Evolutionary conservation across 345 rosid species (phyloP).

Genomic region (Sisymbrium irio): DNA sequence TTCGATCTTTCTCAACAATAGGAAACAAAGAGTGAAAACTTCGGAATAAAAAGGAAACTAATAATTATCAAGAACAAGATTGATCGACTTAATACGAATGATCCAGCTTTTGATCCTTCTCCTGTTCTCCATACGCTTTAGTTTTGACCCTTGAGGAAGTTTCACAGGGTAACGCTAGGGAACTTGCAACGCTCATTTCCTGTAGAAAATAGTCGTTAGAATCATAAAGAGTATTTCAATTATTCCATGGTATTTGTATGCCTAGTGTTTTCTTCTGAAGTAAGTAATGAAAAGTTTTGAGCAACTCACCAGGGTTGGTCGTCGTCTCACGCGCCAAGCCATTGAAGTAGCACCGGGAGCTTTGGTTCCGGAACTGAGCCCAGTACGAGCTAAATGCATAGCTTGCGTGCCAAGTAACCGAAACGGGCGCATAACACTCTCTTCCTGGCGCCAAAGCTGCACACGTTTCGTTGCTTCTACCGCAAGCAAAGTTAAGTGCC

Average conservation of each 20-base stretch:
- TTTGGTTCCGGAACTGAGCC: constrained; percentile 54
- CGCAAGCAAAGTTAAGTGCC: constrained; percentile 48
- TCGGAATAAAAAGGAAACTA: not conserved
- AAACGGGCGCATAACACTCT: constrained; percentile 59
- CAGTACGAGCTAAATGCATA: constrained; percentile 80
- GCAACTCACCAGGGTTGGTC: constrained; percentile 62
- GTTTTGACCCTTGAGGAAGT: not conserved
- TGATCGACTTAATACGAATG: constrained; percentile 5
- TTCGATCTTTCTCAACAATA: constrained; percentile 4
- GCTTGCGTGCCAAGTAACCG: constrained; percentile 55
- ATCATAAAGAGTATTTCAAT: not conserved
- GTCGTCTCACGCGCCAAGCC: constrained; percentile 66
- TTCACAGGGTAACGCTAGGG: constrained; percentile 32
- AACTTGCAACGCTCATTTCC: constrained; percentile 34
- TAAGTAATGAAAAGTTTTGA: not conserved
- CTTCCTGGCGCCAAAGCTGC: constrained; percentile 51
- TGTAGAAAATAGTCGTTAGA: not conserved
- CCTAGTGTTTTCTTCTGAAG: not conserved
- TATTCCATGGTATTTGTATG: not conserved
- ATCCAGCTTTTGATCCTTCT: constrained; percentile 10
- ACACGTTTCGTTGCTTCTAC: constrained; percentile 50
- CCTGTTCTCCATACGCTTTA: not conserved
- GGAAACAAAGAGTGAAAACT: not conserved
- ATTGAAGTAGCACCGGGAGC: constrained; percentile 65
- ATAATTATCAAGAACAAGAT: not conserved